Conservation (phyloP, 2,329 filamentous ascomycete genomes). For the Colletotrichum sp. region DNA sequence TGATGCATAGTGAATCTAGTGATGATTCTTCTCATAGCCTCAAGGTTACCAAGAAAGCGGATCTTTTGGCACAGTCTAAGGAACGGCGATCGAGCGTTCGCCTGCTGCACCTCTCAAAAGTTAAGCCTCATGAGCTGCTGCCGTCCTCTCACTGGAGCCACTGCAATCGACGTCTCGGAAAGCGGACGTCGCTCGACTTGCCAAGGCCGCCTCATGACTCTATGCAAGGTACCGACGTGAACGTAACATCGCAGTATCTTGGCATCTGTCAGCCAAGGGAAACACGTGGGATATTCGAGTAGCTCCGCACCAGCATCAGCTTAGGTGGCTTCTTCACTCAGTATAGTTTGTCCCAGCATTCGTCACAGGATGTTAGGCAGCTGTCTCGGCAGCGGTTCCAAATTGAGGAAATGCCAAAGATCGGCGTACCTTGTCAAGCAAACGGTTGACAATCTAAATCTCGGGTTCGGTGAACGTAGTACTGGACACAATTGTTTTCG, state of each 20-base stretch:
- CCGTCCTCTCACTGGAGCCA: not conserved
- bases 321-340: not conserved
- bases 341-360: not conserved
- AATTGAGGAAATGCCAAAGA: no score
- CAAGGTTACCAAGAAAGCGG: fast-evolving
- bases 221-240: not conserved
- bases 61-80: not conserved
- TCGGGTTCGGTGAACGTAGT: no score
- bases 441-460: no score
- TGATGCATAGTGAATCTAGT: fast-evolving
- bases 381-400: no score
- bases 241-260: not conserved
- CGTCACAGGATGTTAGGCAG: no score
- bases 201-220: not conserved
- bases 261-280: not conserved
- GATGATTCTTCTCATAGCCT: fast-evolving
- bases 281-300: not conserved
- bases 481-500: no score
- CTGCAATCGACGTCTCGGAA: not conserved
- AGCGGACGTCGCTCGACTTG: not conserved
- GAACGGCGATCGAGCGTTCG: no score
- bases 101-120: no score
- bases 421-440: no score
- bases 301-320: not conserved
- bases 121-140: no score